Evolutionary conservation across 2,329 filamentous ascomycete genomes (phyloP).

Genomic region (Talaromyces sp.): DNA sequence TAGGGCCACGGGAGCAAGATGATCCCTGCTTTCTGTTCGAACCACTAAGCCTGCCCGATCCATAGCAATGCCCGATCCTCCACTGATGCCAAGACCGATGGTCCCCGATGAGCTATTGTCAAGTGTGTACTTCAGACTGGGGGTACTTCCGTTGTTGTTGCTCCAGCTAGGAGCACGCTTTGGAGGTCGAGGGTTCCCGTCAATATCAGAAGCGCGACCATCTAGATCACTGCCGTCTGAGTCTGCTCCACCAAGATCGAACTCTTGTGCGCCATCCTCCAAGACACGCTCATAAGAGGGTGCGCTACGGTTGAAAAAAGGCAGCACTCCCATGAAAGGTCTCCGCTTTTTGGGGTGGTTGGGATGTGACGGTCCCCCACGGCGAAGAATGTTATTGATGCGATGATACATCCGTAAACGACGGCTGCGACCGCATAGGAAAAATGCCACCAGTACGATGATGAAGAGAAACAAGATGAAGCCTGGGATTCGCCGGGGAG

Average conservation of each 20-base stretch:
- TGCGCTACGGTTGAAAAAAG: slow-evolving; percentile 37
- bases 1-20: slow-evolving; percentile 61
- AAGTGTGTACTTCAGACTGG: slow-evolving; percentile 40
- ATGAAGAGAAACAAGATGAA: slow-evolving; percentile 78
- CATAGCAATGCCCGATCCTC: slow-evolving; percentile 46
- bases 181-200: slow-evolving; percentile 62
- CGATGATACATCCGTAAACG: slow-evolving; percentile 64
- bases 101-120: slow-evolving; percentile 46
- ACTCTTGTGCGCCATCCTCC: slow-evolving; percentile 74
- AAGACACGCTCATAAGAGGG: slow-evolving; percentile 79
- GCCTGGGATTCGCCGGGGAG: slow-evolving; percentile 70
- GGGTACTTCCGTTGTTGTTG: slow-evolving; percentile 31
- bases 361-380: slow-evolving; percentile 35
- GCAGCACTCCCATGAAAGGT: slow-evolving; percentile 62
- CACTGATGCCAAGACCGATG: slow-evolving; percentile 40
- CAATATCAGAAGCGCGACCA: slow-evolving; percentile 62
- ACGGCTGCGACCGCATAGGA: slow-evolving; percentile 79
- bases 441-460: slow-evolving; percentile 67
- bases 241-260: slow-evolving; percentile 73
- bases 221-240: slow-evolving; percentile 57
- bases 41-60: slow-evolving; percentile 73
- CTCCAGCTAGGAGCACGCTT: slow-evolving; percentile 38
- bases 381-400: slow-evolving; percentile 44
- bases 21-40: slow-evolving; percentile 83
- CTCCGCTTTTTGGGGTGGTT: slow-evolving; percentile 53